phyloP scores from a whole-genome alignment of 2,329 filamentous ascomycete genomes.

The Sordariomycetes sp. region DNA sequence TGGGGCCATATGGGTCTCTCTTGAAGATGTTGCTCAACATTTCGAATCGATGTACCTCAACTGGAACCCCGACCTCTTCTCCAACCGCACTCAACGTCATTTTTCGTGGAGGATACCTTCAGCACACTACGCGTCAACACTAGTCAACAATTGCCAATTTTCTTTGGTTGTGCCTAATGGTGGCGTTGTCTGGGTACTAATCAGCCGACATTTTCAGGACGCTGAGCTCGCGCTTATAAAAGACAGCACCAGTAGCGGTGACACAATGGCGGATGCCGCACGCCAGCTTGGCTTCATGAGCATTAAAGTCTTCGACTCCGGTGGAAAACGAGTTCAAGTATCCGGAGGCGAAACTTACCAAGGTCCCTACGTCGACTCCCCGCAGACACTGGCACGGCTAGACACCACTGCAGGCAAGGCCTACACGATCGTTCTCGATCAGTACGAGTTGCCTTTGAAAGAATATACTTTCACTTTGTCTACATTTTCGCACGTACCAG shows the following conservation, averaged over 20 bases:
- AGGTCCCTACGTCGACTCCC: conserved; percentile 86
- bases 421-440: conserved; percentile 60
- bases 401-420: conserved; percentile 24
- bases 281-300: conserved; percentile 73
- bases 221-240: conserved; percentile 47
- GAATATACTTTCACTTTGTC: conserved; percentile 82
- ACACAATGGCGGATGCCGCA: conserved; percentile 32
- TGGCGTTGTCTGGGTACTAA: conserved; percentile 70
- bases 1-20: conserved; percentile 89
- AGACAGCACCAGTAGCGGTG: conserved; percentile 18
- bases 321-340: conserved; percentile 64
- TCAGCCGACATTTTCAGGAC: conserved; percentile 78
- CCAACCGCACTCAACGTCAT: conserved; percentile 76
- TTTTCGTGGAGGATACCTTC: conserved; percentile 68
- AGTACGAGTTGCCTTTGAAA: conserved; percentile 65
- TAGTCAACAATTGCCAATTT: conserved; percentile 63
- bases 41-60: conserved; percentile 97
- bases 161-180: conserved; percentile 49
- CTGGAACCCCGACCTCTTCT: conserved; percentile 86
- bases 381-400: conserved; percentile 78
- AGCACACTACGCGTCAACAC: conserved; percentile 39
- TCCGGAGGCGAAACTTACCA: conserved; percentile 63
- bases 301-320: conserved; percentile 67
- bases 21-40: conserved; percentile 79
- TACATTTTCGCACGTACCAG: conserved; percentile 59